A percentile compares a stretch with the other conserved stretches of the same genome.
phyloP scores from a whole-genome alignment of 352 stramenopile species.

The Phytophthora ramorum region DNA sequence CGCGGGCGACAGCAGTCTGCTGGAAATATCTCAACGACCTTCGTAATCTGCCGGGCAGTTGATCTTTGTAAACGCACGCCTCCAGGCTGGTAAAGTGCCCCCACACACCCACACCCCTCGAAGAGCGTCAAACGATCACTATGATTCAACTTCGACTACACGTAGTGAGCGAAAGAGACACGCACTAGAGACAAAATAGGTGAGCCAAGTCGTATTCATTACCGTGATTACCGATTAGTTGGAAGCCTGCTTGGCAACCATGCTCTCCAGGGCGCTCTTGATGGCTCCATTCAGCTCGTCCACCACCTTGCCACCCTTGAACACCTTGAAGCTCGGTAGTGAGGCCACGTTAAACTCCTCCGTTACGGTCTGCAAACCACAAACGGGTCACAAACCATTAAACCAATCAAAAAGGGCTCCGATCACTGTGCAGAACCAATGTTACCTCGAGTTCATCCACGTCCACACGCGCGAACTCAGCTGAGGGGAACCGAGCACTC shows the following conservation, averaged over 20 bases:
- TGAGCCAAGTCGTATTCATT: slow-evolving; percentile 7
- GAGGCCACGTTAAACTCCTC: slow-evolving; percentile 72
- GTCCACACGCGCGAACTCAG: slow-evolving; percentile 81
- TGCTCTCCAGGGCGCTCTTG: slow-evolving; percentile 58
- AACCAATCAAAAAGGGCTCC: background rate
- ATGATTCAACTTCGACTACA: no score
- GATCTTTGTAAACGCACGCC: no score
- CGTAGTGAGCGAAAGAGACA: background rate
- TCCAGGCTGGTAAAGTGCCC: no score
- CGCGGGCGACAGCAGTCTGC: no score
- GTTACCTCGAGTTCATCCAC: slow-evolving; percentile 74
- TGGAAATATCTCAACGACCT: no score
- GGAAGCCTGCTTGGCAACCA: slow-evolving; percentile 54
- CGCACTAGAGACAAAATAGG: no score
- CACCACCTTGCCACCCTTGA: slow-evolving; percentile 88
- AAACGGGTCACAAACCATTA: background rate
- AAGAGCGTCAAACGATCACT: no score
- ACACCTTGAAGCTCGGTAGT: slow-evolving; percentile 95
- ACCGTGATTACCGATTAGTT: slow-evolving; percentile 10
- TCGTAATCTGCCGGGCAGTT: no score
- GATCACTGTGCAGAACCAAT: background rate
- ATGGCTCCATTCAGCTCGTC: slow-evolving; percentile 88
- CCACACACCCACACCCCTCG: no score
- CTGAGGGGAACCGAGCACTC: slow-evolving; percentile 53
- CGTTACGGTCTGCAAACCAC: slow-evolving; percentile 53